Evolutionary conservation across 2,329 filamentous ascomycete genomes (phyloP), one percentile per base, ranked within the genome.

Genomic region (Colletotrichum australisinense): DNA sequence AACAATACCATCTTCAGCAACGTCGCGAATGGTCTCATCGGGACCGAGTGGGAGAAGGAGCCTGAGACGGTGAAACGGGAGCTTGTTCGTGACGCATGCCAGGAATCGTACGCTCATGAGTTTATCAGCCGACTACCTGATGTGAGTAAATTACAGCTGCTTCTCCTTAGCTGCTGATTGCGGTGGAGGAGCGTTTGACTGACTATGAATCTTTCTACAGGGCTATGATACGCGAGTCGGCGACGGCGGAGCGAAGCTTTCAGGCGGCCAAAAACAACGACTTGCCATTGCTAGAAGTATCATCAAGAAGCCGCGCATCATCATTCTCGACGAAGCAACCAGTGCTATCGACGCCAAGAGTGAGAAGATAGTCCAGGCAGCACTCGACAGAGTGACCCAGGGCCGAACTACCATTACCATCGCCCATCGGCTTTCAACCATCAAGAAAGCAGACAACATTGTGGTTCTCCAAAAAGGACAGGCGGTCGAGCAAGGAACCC

Each of bases 241-340:
- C 2, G 89, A 91, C 76, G 85, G 86, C 24, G 90, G 91, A 19
- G 87, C 88, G 63, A 88, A 89, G 75, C 81, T 92, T 1, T 91
- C 88, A 28, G 91, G 91, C 22, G 91, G 91, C 2, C 90, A 93
- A 76, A 84, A 89, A 19, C 91, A 93, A 76, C 85, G 91, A 5
- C 83, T 93, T 8, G 88, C 90, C 1, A 92, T 93, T 69, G 90
- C 91, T 1, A 85, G 91, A 24, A 89, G 88, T 53, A 91, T 93
- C 66, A 83, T 93, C 63, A 87, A 88, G 65, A 83, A 90, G 75
- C 88, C 91, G 1, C 85, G 85, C 2, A 91, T 94, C 63, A 83
- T 93, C 7, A 88, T 93, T 22, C 83, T 88, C 22, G 89, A 93
- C 76, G 91, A 93, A 79, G 91, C 91, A 1, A 93, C 91, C 0